These are phyloP conservation scores for Jimgerdemannia lactiflua DNA, from an alignment of 192 early-diverging fungal genomes.

Conservation along the genomic window DNA sequence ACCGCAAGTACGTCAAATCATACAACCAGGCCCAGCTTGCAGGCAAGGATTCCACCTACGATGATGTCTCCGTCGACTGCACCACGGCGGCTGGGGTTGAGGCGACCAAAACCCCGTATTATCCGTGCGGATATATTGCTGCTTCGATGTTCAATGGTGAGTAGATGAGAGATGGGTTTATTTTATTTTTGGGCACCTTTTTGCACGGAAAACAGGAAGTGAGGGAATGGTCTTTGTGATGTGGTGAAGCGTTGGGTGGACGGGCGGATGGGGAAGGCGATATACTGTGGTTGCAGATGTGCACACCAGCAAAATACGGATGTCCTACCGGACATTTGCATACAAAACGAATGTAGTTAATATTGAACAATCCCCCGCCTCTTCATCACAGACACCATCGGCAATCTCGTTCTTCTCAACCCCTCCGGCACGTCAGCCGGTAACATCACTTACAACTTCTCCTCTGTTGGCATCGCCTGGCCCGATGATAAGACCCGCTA, in stretches of 20 bases:
- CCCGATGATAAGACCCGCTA: constrained; percentile 74
- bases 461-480: constrained; percentile 83
- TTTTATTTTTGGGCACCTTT: not conserved
- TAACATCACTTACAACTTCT: constrained; percentile 54
- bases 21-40: constrained; percentile 80
- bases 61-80: constrained; percentile 48
- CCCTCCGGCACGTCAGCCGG: constrained; percentile 31
- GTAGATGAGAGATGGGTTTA: not conserved
- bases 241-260: not conserved
- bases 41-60: constrained; percentile 49
- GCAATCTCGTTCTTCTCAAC: constrained; percentile 51
- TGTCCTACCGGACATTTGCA: not conserved
- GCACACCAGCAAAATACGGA: not conserved
- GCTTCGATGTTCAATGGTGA: constrained; percentile 97
- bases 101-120: constrained; percentile 42
- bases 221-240: too few species aligned
- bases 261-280: not conserved
- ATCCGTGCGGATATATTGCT: constrained; percentile 98
- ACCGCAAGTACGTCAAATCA: constrained; percentile 93
- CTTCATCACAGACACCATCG: constrained; percentile 55
- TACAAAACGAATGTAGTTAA: not conserved
- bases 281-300: not conserved
- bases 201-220: too few species aligned
- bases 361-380: too few species aligned
- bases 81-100: constrained; percentile 48